Percentiles rank a stretch among this genome's conserved stretches.
These are phyloP conservation scores for Phytophthora sojae DNA, from an alignment of 352 stramenopile genomes.

Conservation along the genomic window DNA sequence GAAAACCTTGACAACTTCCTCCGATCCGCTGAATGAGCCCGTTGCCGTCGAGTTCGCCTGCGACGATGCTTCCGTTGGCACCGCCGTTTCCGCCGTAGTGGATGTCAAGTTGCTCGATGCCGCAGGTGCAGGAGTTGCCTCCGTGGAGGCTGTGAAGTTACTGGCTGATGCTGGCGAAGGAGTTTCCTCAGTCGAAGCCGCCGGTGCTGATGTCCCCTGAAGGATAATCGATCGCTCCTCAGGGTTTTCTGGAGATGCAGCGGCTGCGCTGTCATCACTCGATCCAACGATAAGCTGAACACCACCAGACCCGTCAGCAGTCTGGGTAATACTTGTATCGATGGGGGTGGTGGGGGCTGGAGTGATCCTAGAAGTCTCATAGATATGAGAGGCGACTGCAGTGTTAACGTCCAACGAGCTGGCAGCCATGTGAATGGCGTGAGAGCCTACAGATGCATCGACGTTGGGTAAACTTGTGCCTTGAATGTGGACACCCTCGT, in stretches of 20 bases:
- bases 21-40: constrained; percentile 10
- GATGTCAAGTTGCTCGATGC: constrained; percentile 13
- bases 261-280: constrained; percentile 9
- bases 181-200: constrained; percentile 9
- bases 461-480: constrained; percentile 10
- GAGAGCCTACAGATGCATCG: constrained; percentile 18
- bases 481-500: constrained; percentile 11
- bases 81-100: constrained; percentile 5
- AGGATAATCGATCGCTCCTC: constrained; percentile 20
- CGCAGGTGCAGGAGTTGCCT: constrained; percentile 1
- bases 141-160: constrained; percentile 5
- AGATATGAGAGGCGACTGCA: constrained; percentile 13
- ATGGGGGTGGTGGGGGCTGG: neutral
- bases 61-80: constrained; percentile 30
- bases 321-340: neutral
- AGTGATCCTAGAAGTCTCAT: constrained; percentile 7
- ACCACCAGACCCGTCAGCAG: constrained; percentile 3
- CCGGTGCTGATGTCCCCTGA: neutral
- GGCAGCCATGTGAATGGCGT: constrained; percentile 4
- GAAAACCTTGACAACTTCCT: constrained; percentile 36
- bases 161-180: neutral
- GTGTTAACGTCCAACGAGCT: constrained; percentile 25
- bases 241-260: constrained; percentile 11
- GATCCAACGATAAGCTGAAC: constrained; percentile 11
- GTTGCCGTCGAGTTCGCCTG: constrained; percentile 12